A percentile compares a stretch with the other conserved stretches of the same genome.
phyloP scores from a whole-genome alignment of 495 filamentous ascomycete genomes.

The Neurospora sp. region DNA sequence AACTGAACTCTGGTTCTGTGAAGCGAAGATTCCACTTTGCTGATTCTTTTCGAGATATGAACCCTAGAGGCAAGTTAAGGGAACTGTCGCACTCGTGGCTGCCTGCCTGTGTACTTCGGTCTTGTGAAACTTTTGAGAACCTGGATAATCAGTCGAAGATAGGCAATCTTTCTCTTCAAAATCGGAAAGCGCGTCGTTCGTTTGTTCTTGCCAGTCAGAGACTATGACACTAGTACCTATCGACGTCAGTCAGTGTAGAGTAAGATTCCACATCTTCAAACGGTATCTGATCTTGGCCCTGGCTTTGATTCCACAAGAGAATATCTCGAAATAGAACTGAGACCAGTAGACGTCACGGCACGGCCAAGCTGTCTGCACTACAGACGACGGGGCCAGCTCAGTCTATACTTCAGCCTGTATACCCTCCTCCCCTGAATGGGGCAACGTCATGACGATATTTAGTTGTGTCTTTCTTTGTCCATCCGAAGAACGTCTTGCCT shows the following conservation, averaged over 20 bases:
- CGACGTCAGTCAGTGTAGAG: not conserved
- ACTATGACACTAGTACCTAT: too few relatives aligned
- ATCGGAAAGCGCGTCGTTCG: not conserved
- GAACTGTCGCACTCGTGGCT: not conserved
- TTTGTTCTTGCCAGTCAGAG: not conserved
- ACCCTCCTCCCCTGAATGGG: not conserved
- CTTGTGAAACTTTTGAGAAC: not conserved
- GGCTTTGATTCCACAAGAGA: not conserved
- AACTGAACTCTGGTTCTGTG: not conserved
- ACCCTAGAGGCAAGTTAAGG: not conserved
- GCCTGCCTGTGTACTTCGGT: not conserved
- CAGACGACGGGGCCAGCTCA: not conserved
- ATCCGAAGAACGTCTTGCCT: not conserved
- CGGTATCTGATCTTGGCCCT: not conserved
- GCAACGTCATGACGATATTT: not conserved
- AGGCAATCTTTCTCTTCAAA: too few relatives aligned
- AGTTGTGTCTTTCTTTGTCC: not conserved
- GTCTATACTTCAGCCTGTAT: not conserved
- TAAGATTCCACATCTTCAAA: not conserved
- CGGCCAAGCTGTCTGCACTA: not conserved
- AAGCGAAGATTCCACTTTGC: not conserved
- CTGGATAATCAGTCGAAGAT: not conserved
- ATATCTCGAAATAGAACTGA: not conserved
- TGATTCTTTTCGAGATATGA: not conserved
- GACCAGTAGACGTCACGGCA: not conserved